Percentiles rank a stretch among this genome's conserved stretches.
These are phyloP conservation scores for Passiflora organensis DNA, from an alignment of 345 rosid species.

Conservation along the genomic window DNA sequence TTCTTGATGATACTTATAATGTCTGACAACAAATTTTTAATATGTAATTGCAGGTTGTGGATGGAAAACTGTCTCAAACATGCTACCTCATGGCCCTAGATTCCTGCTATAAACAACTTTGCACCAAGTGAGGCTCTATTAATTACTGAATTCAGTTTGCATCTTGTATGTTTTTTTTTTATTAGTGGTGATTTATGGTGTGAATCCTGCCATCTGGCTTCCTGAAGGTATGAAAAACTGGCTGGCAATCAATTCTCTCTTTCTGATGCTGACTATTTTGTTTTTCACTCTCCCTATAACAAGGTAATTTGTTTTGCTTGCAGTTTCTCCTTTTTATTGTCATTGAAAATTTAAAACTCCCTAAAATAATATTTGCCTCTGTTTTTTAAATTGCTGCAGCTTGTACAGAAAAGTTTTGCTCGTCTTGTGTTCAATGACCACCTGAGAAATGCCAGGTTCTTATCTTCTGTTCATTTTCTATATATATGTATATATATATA, in stretches of 20 bases:
- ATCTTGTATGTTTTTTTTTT: slow-evolving; percentile 1
- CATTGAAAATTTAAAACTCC: background rate
- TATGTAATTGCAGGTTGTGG: slow-evolving; percentile 71
- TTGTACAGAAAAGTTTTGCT: slow-evolving; percentile 98
- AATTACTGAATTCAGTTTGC: slow-evolving; percentile 1
- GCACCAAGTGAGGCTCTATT: slow-evolving; percentile 60
- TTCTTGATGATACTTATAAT: too few species aligned
- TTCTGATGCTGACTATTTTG: slow-evolving; percentile 69
- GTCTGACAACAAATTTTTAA: too few species aligned
- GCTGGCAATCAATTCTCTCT: slow-evolving; percentile 81
- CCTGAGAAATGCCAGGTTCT: slow-evolving; percentile 74
- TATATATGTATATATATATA: too few species aligned
- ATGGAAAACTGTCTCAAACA: slow-evolving; percentile 98
- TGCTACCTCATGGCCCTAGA: slow-evolving; percentile 99
- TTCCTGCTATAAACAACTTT: slow-evolving; percentile 74
- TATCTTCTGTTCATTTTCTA: slow-evolving; percentile 1
- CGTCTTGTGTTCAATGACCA: slow-evolving; percentile 83
- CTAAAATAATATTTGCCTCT: background rate
- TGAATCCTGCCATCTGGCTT: slow-evolving; percentile 8
- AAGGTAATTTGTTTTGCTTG: slow-evolving; percentile 42
- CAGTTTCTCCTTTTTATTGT: background rate
- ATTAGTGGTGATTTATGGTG: slow-evolving; percentile 4
- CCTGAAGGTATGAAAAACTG: slow-evolving; percentile 69
- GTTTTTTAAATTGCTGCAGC: slow-evolving; percentile 49
- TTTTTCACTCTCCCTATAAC: slow-evolving; percentile 98